These are phyloP conservation scores for Metarhizium brunneum DNA, from an alignment of 2,329 filamentous ascomycete species.

Conservation along the genomic window DNA sequence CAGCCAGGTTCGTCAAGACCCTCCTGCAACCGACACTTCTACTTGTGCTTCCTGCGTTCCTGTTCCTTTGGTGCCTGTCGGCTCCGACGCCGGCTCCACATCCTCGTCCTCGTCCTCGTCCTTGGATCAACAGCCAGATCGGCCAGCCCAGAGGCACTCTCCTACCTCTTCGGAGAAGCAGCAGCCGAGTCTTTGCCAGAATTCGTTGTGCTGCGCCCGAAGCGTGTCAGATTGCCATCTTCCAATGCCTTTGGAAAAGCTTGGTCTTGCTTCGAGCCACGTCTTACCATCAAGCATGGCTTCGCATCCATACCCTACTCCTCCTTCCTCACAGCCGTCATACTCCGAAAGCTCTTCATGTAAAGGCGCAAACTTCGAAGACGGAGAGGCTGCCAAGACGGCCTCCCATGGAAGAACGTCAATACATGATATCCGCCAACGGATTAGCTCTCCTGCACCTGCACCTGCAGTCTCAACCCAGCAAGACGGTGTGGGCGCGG, in stretches of 20 bases:
- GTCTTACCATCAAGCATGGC: constrained; percentile 14
- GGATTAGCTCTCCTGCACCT: not conserved
- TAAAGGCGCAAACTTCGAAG: constrained; percentile 16
- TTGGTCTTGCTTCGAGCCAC: constrained; percentile 12
- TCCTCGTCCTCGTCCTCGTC: constrained; percentile 2
- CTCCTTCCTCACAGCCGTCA: constrained; percentile 41
- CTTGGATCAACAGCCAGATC: constrained; percentile 13
- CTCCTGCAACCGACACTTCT: constrained; percentile 41
- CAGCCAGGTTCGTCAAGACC: constrained; percentile 94
- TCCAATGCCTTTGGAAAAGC: constrained; percentile 8
- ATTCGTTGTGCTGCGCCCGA: constrained; percentile 16
- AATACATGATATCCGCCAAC: not conserved
- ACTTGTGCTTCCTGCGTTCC: constrained; percentile 26
- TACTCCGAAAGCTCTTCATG: constrained; percentile 25
- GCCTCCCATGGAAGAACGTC: not conserved
- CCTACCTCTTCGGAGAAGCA: constrained; percentile 17
- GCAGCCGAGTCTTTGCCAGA: constrained; percentile 17
- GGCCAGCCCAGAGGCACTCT: constrained; percentile 18
- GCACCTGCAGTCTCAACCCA: not conserved
- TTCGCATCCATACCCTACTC: constrained; percentile 42
- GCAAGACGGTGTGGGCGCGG: not conserved
- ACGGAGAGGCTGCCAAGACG: constrained; percentile 13
- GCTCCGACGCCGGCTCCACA: constrained; percentile 4
- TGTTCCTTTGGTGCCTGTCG: constrained; percentile 30
- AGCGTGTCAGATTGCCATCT: constrained; percentile 7